phyloP scores from a whole-genome alignment of 257 asterid genomes.

The Solanum commersonii region DNA sequence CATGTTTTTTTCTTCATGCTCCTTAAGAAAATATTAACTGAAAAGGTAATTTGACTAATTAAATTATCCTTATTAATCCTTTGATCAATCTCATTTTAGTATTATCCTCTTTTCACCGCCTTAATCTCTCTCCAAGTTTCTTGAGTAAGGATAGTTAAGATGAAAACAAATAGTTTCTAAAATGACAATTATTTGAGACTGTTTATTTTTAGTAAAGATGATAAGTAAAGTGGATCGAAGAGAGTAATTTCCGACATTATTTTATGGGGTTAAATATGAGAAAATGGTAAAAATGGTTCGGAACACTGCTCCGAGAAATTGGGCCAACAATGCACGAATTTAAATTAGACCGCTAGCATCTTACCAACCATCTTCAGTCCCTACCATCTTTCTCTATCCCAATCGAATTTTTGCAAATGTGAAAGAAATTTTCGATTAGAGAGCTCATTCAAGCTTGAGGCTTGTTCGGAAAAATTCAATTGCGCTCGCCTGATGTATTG shows the following conservation, averaged over 20 bases:
- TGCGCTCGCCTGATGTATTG: background rate
- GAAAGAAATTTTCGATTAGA: too few species aligned
- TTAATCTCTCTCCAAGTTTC: background rate
- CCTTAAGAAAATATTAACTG: background rate
- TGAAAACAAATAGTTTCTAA: too few species aligned
- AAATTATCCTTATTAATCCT: background rate
- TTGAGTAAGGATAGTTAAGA: background rate
- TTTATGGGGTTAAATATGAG: background rate
- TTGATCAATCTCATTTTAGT: background rate
- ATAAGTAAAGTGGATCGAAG: background rate
- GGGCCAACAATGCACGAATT: fast-evolving
- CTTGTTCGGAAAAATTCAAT: too few species aligned
- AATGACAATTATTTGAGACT: too few species aligned
- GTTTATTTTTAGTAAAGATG: too few species aligned
- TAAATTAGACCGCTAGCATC: too few species aligned
- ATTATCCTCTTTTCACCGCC: background rate
- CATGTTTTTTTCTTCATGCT: background rate
- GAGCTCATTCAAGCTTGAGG: too few species aligned
- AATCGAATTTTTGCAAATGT: too few species aligned
- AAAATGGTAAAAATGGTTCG: background rate
- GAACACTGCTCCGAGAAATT: too few species aligned
- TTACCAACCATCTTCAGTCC: too few species aligned
- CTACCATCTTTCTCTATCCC: too few species aligned
- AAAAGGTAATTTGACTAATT: background rate
- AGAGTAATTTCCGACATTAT: background rate